A percentile compares a stretch with the other conserved stretches of the same genome.
phyloP scores from a whole-genome alignment of 106 monocot genomes.

The Platanthera zijinensis region DNA sequence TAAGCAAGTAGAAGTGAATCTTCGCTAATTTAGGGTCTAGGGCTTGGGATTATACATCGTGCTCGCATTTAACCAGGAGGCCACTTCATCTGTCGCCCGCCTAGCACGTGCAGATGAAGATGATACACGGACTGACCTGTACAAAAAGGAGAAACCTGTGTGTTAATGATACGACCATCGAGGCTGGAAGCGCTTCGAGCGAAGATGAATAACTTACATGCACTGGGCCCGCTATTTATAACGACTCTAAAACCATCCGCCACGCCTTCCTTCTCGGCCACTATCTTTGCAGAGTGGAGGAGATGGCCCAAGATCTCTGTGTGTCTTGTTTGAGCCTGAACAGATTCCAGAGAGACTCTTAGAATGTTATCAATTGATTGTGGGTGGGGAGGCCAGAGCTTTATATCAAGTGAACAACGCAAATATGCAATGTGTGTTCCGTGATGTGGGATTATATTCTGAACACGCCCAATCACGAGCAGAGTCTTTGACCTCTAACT shows the following conservation, averaged over 20 bases:
- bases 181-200: too few relatives aligned
- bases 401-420: too few relatives aligned
- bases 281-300: constrained; percentile 70
- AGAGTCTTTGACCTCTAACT: too few relatives aligned
- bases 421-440: too few relatives aligned
- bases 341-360: not conserved
- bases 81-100: constrained; percentile 93
- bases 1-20: too few relatives aligned
- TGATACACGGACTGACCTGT: constrained; percentile 96
- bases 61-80: constrained; percentile 55
- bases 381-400: too few relatives aligned
- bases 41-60: not conserved
- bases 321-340: constrained; percentile 78
- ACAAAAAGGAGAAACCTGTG: not conserved
- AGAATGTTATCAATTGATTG: not conserved
- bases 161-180: too few relatives aligned
- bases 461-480: too few relatives aligned
- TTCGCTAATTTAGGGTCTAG: too few relatives aligned
- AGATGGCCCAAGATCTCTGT: constrained; percentile 74
- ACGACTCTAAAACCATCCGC: constrained; percentile 68
- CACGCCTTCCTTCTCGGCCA: constrained; percentile 92
- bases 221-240: constrained; percentile 72
- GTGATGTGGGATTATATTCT: too few relatives aligned
- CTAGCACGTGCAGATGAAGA: constrained; percentile 82
- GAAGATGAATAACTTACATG: constrained; percentile 37